A percentile compares a stretch with the other conserved stretches of the same genome.
Conservation (phyloP, 2,329 filamentous ascomycete species). For the Ceratocystis alfenasii region DNA sequence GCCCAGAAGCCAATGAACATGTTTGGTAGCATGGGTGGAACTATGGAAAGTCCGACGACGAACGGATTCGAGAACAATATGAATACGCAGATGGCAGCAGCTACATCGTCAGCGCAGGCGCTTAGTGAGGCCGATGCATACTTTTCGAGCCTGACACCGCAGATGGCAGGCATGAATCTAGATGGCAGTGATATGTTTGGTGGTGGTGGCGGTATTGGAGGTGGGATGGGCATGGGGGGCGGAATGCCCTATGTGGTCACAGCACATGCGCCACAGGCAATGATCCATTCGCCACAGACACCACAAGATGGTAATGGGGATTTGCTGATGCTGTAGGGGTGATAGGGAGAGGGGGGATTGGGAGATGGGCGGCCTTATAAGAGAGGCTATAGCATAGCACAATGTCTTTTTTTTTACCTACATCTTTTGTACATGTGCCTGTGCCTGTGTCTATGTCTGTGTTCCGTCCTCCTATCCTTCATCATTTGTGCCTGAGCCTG, state of each 20-base stretch:
- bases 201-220: constrained; percentile 34
- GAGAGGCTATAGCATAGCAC: not conserved
- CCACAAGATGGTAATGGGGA: constrained; percentile 56
- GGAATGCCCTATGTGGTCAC: constrained; percentile 58
- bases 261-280: constrained; percentile 65
- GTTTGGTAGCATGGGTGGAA: constrained; percentile 33
- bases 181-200: constrained; percentile 54
- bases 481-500: not conserved
- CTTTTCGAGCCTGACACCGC: constrained; percentile 67
- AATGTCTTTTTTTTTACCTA: not conserved
- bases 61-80: not conserved
- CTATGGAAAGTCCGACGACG: constrained; percentile 31
- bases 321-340: constrained; percentile 49
- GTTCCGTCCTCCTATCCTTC: not conserved
- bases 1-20: constrained; percentile 49
- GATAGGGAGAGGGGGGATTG: not conserved
- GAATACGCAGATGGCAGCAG: constrained; percentile 1
- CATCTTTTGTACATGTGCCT: no score
- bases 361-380: not conserved
- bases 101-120: constrained; percentile 40
- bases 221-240: constrained; percentile 27
- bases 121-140: constrained; percentile 81
- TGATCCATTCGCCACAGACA: constrained; percentile 57
- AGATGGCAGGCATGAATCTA: constrained; percentile 61
- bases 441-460: no score